These are phyloP conservation scores for Aristolochia californica DNA, from an alignment of 164 flowering plant species.

Conservation along the genomic window DNA sequence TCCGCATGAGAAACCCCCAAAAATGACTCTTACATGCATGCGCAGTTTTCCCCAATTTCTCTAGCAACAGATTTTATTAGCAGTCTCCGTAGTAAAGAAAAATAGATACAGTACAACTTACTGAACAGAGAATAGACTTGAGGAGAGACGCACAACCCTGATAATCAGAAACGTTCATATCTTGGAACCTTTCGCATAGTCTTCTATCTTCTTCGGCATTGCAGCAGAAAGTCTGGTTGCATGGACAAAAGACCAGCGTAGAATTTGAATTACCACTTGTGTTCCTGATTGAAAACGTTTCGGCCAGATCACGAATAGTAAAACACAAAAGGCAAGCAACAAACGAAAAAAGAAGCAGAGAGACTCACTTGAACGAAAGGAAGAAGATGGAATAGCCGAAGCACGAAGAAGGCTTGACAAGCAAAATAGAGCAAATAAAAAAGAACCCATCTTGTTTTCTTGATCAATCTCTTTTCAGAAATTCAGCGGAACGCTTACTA, in stretches of 20 bases:
- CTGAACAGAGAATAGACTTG: conserved; percentile 72
- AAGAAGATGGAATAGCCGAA: neutral
- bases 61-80: neutral
- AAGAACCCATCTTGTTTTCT: too few species aligned
- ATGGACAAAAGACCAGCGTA: conserved; percentile 53
- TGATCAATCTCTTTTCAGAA: too few species aligned
- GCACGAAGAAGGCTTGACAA: too few species aligned
- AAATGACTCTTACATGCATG: neutral
- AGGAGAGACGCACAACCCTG: conserved; percentile 63
- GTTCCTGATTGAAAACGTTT: conserved; percentile 27
- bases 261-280: conserved; percentile 31
- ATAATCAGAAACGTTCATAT: conserved; percentile 57
- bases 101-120: conserved; percentile 12
- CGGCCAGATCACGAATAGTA: conserved; percentile 17
- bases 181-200: conserved; percentile 46
- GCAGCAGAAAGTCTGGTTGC: conserved; percentile 68
- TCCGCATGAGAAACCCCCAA: neutral
- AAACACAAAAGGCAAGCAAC: conserved; percentile 25
- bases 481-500: too few species aligned
- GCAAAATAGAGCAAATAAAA: too few species aligned
- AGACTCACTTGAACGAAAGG: neutral
- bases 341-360: conserved; percentile 4
- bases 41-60: neutral
- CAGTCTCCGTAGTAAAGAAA: neutral
- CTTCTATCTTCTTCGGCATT: conserved; percentile 15